Evolutionary conservation across 768 basidiomycete species (phyloP).

Genomic region (Trametes coccinea): DNA sequence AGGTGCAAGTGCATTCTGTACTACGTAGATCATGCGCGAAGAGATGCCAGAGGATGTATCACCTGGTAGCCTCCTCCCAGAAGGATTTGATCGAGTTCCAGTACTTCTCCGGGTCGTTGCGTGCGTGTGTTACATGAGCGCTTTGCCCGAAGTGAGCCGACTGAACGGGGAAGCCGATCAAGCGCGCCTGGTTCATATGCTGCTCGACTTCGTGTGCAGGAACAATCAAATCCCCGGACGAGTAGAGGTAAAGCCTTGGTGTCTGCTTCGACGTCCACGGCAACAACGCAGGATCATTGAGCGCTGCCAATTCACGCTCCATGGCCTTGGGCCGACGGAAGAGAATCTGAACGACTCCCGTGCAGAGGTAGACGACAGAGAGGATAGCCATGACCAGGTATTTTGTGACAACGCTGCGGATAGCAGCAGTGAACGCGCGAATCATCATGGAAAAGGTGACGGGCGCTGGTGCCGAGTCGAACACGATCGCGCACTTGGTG

Average conservation of each 20-base stretch:
- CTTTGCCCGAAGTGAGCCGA: slow-evolving; percentile 37
- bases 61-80: slow-evolving; percentile 19
- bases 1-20: too few species aligned
- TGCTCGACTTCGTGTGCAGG: slow-evolving; percentile 30
- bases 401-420: slow-evolving; percentile 8
- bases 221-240: slow-evolving; percentile 34
- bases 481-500: slow-evolving; percentile 15
- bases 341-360: not conserved
- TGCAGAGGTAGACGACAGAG: not conserved
- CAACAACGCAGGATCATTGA: slow-evolving; percentile 29
- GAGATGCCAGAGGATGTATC: not conserved
- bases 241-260: slow-evolving; percentile 40
- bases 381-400: not conserved
- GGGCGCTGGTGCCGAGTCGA: slow-evolving; percentile 23
- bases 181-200: slow-evolving; percentile 30
- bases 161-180: slow-evolving; percentile 28
- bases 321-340: slow-evolving; percentile 3
- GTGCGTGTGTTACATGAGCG: slow-evolving; percentile 37
- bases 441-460: not conserved
- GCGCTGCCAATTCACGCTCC: not conserved
- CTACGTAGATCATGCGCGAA: too few species aligned
- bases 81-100: slow-evolving; percentile 23
- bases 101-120: slow-evolving; percentile 28
- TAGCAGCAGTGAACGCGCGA: slow-evolving; percentile 19
- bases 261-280: slow-evolving; percentile 35